Evolutionary conservation across 2,329 filamentous ascomycete species (phyloP).

Genomic region (Tolypocladium ophioglossoides): DNA sequence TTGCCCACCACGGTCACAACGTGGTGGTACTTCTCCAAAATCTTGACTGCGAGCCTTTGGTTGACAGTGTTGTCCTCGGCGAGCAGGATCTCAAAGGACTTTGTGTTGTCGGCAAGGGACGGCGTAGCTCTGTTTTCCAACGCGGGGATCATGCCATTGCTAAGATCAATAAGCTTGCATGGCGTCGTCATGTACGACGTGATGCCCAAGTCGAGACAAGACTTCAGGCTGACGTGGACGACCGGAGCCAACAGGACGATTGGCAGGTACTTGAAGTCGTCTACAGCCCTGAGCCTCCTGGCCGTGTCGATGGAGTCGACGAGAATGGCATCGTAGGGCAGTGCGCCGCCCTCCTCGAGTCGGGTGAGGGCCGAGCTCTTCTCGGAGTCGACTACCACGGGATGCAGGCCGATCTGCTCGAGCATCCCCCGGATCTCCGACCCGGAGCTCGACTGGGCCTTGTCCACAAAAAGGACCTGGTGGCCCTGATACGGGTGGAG

Average conservation of each 20-base stretch:
- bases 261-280: constrained; percentile 96
- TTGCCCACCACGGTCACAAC: constrained; percentile 90
- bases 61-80: constrained; percentile 98
- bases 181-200: constrained; percentile 99
- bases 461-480: constrained; percentile 89
- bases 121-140: constrained; percentile 88
- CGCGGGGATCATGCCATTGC: constrained; percentile 92
- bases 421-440: constrained; percentile 72
- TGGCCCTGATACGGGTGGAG: constrained; percentile 87
- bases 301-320: constrained; percentile 91
- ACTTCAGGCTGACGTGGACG: constrained; percentile 87
- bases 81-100: constrained; percentile 88
- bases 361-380: constrained; percentile 49
- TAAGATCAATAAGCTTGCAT: constrained; percentile 85
- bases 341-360: constrained; percentile 42
- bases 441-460: constrained; percentile 69
- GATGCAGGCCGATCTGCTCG: constrained; percentile 65
- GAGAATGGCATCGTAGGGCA: constrained; percentile 87
- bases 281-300: constrained; percentile 71
- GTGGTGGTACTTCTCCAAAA: constrained; percentile 93
- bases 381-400: constrained; percentile 75
- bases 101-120: constrained; percentile 83
- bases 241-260: constrained; percentile 85
- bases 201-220: constrained; percentile 86
- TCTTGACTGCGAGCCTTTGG: constrained; percentile 90